Evolutionary conservation across 108 stramenopile genomes (phyloP), one percentile per base, ranked within the genome.

Genomic region (Conticribra guillardii): DNA sequence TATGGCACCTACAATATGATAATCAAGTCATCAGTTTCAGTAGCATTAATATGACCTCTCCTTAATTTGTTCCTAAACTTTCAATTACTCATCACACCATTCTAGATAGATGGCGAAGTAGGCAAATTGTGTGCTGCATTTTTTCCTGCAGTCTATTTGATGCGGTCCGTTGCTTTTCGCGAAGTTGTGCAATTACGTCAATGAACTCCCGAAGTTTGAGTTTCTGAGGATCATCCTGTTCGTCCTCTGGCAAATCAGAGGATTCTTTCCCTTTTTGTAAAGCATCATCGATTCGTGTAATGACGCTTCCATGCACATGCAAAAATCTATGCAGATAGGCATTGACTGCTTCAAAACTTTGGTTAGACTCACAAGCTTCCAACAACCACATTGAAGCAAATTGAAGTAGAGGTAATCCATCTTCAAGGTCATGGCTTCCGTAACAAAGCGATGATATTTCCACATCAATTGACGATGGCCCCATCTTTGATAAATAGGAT

Each of bases 391-490:
- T 44, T 22, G 83, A 81, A 41, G 89, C 85, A 17, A 89, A 68
- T 54, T 73, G 69, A 48, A 95, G 73, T 24, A 95, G 67, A 14
- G 80, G 85, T n/a, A 95, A 68, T 18, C 94, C 94, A 21, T 91
- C 91, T 22, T 90, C 88, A 21, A 93, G 62, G 77, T 95, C 94
- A 62, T 95, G 94, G 64, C 75, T 81, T 16, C 94, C 94, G 60
- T 76, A 81, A 81, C 94, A 95, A 14, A 95, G 82, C 4, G 88
- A 85, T 2, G 88, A 87, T 17, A 97, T 71, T 45, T 90, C 89
- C n/a, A 96, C 89, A 62, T 97, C 96, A 71, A 97, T 95, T n/a
- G 94, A 89, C 8, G 92, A 92, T 22, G 96, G 94, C 23, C 91
- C 90, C 68, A 94, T 70, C 14, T 80, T 83, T 7, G 81, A 78